Conservation (phyloP, 331 rosid species). For the Pyrus hybrid region DNA sequence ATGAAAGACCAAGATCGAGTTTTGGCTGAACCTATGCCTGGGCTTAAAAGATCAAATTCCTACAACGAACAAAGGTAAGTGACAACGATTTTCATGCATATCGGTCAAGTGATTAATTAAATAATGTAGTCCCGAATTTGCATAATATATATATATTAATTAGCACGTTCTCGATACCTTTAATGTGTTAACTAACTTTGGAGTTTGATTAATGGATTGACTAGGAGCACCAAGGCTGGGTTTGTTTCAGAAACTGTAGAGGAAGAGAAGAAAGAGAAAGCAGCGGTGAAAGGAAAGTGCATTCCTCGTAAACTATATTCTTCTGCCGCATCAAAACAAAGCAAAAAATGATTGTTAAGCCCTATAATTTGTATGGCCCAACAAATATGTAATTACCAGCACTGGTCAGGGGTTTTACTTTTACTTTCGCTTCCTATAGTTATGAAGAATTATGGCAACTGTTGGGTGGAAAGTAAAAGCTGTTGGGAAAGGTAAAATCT, state of each 20-base stretch:
- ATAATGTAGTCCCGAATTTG: background rate
- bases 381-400: slow-evolving; percentile 4
- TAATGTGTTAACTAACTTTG: background rate
- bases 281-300: slow-evolving; percentile 35
- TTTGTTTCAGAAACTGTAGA: slow-evolving; percentile 12
- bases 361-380: background rate
- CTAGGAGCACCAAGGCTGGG: slow-evolving; percentile 30
- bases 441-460: background rate
- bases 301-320: slow-evolving; percentile 38
- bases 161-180: background rate
- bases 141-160: background rate
- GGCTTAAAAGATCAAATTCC: slow-evolving; percentile 44
- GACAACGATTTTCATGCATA: background rate
- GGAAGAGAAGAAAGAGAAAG: slow-evolving; percentile 23
- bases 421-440: background rate
- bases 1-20: slow-evolving; percentile 26
- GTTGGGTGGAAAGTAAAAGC: background rate
- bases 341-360: slow-evolving; percentile 20
- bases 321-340: slow-evolving; percentile 16
- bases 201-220: background rate
- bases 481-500: background rate
- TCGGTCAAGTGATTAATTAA: background rate
- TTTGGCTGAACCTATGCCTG: background rate
- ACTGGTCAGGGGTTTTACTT: background rate
- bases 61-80: slow-evolving; percentile 51